Conservation (phyloP, 306 rosid species). For the Pyrus communis region DNA sequence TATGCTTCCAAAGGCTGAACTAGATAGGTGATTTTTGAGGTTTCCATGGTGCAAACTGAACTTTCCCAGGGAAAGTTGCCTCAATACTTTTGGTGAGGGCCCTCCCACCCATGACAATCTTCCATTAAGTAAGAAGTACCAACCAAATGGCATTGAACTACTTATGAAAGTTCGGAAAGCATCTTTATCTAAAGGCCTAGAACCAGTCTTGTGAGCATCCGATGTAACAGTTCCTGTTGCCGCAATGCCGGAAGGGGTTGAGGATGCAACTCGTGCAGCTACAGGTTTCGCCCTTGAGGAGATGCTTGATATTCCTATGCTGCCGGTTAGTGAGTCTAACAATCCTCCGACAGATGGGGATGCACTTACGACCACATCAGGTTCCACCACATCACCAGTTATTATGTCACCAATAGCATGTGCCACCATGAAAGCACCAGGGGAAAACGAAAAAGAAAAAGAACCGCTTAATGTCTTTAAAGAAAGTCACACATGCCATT, state of each 20-base stretch:
- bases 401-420: slow-evolving; percentile 87
- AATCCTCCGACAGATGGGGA: slow-evolving; percentile 93
- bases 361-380: slow-evolving; percentile 65
- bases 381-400: slow-evolving; percentile 65
- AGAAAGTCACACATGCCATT: slow-evolving; percentile 8
- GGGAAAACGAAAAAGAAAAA: slow-evolving; percentile 14
- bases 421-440: slow-evolving; percentile 79
- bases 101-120: slow-evolving; percentile 73
- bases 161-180: slow-evolving; percentile 76
- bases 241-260: slow-evolving; percentile 40
- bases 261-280: slow-evolving; percentile 58
- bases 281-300: slow-evolving; percentile 82
- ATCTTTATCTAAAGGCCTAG: slow-evolving; percentile 78
- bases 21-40: slow-evolving; percentile 37
- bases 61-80: slow-evolving; percentile 95
- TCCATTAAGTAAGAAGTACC: slow-evolving; percentile 88
- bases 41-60: slow-evolving; percentile 84
- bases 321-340: slow-evolving; percentile 88
- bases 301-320: slow-evolving; percentile 76
- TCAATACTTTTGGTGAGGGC: slow-evolving; percentile 79
- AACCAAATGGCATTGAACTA: slow-evolving; percentile 98
- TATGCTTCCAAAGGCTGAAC: slow-evolving; percentile 32
- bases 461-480: background rate
- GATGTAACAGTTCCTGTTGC: slow-evolving; percentile 50
- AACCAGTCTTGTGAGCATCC: slow-evolving; percentile 60